Evolutionary conservation across 2,329 filamentous ascomycete species (phyloP).

Genomic region (Lasiodiplodia hormozganensis): DNA sequence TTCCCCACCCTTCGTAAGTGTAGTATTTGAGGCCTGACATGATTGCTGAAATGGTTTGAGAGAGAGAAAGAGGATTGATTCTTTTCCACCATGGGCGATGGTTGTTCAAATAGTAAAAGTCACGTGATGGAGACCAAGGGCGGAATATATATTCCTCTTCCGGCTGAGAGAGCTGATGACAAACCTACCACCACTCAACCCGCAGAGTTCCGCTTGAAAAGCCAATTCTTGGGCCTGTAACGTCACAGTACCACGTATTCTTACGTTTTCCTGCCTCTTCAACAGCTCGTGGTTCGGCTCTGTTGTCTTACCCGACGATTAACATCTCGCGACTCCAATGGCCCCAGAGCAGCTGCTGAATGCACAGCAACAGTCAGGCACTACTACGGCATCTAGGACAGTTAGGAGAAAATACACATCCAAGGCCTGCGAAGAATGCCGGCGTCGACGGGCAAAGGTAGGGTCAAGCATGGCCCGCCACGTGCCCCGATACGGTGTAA

Average conservation of each 20-base stretch:
- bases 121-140: constrained; percentile 4
- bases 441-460: constrained; percentile 48
- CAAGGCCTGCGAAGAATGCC: constrained; percentile 48
- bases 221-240: background rate
- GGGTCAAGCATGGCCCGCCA: background rate
- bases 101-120: background rate
- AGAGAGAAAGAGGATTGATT: background rate
- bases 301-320: background rate
- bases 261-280: background rate
- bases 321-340: background rate
- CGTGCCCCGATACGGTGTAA: background rate
- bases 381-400: background rate
- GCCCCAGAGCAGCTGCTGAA: background rate
- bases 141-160: constrained; percentile 25
- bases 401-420: constrained; percentile 18
- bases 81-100: background rate
- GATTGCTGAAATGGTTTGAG: too few species aligned
- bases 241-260: background rate
- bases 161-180: background rate
- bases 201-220: background rate
- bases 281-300: background rate
- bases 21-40: constrained; percentile 44
- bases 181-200: background rate
- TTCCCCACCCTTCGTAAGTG: constrained; percentile 49
- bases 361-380: background rate